Evolutionary conservation across 2,329 filamentous ascomycete genomes (phyloP), one percentile per base, ranked within the genome.

Genomic region (Blastomyces emzantsi): DNA sequence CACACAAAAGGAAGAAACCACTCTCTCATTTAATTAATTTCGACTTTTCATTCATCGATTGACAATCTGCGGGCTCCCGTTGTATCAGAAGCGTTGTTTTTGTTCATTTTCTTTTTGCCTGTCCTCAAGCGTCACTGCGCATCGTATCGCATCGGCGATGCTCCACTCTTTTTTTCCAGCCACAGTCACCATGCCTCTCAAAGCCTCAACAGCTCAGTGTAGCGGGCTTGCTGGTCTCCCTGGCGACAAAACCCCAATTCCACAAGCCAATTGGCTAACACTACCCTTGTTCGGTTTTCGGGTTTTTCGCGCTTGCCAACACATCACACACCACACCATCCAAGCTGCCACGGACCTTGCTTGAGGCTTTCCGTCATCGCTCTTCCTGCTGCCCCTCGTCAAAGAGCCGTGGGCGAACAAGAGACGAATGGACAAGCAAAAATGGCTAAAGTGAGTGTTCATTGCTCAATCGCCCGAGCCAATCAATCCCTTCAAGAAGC

Each of bases 221-320:
- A 55, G 47, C 19, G n/a, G 19, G 19, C 57, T 49, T 57, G 19
- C 41, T 51, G 33, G 61, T 63, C 64, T 52, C 64, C 64, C 22
- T 25, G 61, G 63, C 64, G 61, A 66, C 64, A n/a, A 61, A 60
- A 63, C n/a, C 62, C 60, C 45, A 55, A 41, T n/a, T 33, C 17
- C 30, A 9, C 36, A n/a, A 60, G 55, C 30, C 57, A 30, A 56
- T 61, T 56, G 60, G 62, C 25, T 54, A 43, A 9, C 22, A 39
- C 47, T 19, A 49, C 60, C 63, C 49, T 56, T 61, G 49, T 41
- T 39, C n/a, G 43, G 54, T 51, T 56, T 58, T 49, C 63, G 56
- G 54, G 60, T 65, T 57, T 61, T 60, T 64, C 61, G 61, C 61
- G 59, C 43, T 67, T 66, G 67, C 67, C 67, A 69, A 66, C 67